Conservation (phyloP, 202 grass and related monocot species). For the Cymbopogon flexuosus region DNA sequence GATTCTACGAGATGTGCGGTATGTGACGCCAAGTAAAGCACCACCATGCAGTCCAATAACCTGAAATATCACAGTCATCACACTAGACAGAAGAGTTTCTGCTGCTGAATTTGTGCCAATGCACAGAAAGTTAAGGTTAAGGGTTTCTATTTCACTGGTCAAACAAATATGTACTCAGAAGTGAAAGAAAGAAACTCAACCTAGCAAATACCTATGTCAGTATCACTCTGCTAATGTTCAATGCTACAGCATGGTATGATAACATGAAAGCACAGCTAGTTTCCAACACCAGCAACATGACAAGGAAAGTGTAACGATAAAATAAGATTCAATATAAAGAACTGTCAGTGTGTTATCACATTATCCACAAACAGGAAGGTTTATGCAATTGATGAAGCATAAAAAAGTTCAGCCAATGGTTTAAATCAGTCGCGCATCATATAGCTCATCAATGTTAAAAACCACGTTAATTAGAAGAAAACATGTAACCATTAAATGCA, state of each 20-base stretch:
- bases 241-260: not conserved
- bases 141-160: not conserved
- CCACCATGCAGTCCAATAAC: conserved; percentile 97
- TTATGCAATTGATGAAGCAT: not conserved
- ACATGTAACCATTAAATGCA: not conserved
- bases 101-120: not conserved
- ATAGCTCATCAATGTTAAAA: conserved; percentile 2
- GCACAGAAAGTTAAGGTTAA: conserved; percentile 14
- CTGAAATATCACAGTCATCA: conserved; percentile 42
- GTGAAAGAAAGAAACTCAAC: conserved; percentile 26
- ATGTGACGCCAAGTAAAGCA: conserved; percentile 94
- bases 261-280: not conserved
- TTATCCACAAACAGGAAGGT: not conserved
- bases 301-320: not conserved
- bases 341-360: not conserved
- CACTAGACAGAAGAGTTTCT: not conserved
- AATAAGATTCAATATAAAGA: not conserved
- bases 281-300: not conserved
- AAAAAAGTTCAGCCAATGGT: not conserved
- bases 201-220: not conserved
- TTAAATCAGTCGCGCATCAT: conserved; percentile 5
- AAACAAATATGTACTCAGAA: conserved; percentile 5
- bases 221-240: not conserved
- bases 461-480: not conserved
- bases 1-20: conserved; percentile 87